These are phyloP conservation scores for Debaryomyces nepalensis DNA, from an alignment of 1,139 yeast genomes.

Conservation along the genomic window DNA sequence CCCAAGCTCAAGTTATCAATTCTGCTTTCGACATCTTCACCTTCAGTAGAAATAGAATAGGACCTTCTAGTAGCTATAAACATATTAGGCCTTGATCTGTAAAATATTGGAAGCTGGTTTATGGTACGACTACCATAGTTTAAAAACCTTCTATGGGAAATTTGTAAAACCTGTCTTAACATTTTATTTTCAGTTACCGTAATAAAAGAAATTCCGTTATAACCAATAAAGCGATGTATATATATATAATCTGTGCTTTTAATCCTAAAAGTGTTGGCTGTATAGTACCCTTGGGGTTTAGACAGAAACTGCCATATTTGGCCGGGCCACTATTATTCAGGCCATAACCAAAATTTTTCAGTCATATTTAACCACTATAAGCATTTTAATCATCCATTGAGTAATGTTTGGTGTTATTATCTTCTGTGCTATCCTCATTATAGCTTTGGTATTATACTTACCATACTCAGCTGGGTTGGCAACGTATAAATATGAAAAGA, in stretches of 20 bases:
- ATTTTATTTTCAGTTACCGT: not conserved
- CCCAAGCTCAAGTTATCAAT: constrained; percentile 50
- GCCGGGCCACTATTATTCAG: not conserved
- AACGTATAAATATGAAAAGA: constrained; percentile 29
- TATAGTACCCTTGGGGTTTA: constrained; percentile 2
- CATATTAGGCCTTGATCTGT: not conserved
- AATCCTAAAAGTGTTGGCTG: not conserved
- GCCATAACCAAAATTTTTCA: constrained; percentile 1
- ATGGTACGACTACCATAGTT: not conserved
- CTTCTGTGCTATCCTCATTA: constrained; percentile 32
- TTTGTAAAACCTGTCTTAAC: constrained; percentile 6
- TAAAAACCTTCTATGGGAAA: constrained; percentile 6
- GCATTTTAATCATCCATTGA: not conserved
- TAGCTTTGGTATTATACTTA: constrained; percentile 36
- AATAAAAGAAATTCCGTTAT: too few relatives aligned
- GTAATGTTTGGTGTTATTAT: constrained; percentile 19
- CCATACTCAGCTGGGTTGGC: constrained; percentile 49
- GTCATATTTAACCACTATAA: not conserved
- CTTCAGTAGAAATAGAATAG: constrained; percentile 48
- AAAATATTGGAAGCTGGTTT: not conserved
- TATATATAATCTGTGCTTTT: too few relatives aligned
- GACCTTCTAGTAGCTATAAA: constrained; percentile 19
- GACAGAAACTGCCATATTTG: constrained; percentile 1
- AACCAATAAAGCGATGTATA: too few relatives aligned
- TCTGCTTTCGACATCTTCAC: constrained; percentile 54